These are phyloP conservation scores for Amanita pseudoporphyria DNA, from an alignment of 768 basidiomycete genomes.

Conservation along the genomic window DNA sequence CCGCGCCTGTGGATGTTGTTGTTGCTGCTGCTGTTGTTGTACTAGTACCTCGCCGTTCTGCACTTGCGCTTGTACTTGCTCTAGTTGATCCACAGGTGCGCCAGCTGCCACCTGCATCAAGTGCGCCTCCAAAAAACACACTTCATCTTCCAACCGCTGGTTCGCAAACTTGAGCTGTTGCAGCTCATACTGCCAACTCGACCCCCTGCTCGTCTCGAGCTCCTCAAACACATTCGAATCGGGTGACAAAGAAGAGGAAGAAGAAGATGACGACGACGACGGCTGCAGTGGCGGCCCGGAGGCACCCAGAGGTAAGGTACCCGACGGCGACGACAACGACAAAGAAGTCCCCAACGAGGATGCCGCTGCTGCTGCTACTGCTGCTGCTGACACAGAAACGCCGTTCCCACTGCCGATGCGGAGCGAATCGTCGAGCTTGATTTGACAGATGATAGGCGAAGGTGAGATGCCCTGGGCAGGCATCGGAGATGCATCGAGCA, in stretches of 20 bases:
- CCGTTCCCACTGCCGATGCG: background rate
- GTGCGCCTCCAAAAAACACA: slow-evolving; percentile 24
- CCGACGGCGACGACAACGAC: slow-evolving; percentile 1
- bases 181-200: slow-evolving; percentile 91
- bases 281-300: background rate
- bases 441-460: slow-evolving; percentile 28
- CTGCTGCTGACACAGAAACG: slow-evolving; percentile 1
- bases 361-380: too few species aligned
- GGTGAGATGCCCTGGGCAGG: slow-evolving; percentile 20
- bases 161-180: slow-evolving; percentile 75
- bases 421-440: slow-evolving; percentile 19
- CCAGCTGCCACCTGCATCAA: slow-evolving; percentile 2
- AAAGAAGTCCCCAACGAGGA: slow-evolving; percentile 9
- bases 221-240: slow-evolving; percentile 55
- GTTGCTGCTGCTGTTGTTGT: background rate
- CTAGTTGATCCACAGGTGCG: background rate
- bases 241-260: too few species aligned
- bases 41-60: background rate
- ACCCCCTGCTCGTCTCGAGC: slow-evolving; percentile 53
- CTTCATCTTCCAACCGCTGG: slow-evolving; percentile 52
- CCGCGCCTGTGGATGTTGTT: too few species aligned
- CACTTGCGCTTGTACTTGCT: background rate
- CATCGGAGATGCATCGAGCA: slow-evolving; percentile 2
- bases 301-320: background rate
- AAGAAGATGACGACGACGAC: too few species aligned